These are phyloP conservation scores for Poa annua DNA, from an alignment of 176 grass and related monocot species.

Conservation along the genomic window DNA sequence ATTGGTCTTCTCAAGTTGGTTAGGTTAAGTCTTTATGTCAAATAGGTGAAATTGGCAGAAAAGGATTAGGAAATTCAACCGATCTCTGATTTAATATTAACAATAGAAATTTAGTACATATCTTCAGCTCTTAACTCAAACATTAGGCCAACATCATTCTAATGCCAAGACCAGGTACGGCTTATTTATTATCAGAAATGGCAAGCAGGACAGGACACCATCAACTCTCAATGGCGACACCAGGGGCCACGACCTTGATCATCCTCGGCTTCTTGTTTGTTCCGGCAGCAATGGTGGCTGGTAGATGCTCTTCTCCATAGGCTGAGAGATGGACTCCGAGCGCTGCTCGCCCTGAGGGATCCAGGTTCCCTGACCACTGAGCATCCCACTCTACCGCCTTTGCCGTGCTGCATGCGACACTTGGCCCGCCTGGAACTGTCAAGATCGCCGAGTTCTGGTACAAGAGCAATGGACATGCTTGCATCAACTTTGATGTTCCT, in stretches of 20 bases:
- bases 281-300: conserved; percentile 20
- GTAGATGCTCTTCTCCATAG: conserved; percentile 41
- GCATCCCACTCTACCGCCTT: conserved; percentile 65
- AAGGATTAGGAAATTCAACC: background rate
- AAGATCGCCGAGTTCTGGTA: conserved; percentile 63
- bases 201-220: conserved; percentile 12
- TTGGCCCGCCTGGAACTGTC: conserved; percentile 66
- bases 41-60: background rate
- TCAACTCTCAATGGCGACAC: conserved; percentile 47
- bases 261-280: conserved; percentile 46
- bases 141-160: background rate
- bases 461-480: conserved; percentile 24
- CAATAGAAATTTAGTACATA: background rate
- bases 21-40: background rate
- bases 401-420: conserved; percentile 80
- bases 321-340: conserved; percentile 65
- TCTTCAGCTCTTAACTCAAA: conserved; percentile 25
- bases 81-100: conserved; percentile 12
- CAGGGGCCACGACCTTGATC: conserved; percentile 22
- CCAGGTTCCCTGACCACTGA: conserved; percentile 23
- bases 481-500: background rate
- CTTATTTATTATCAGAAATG: conserved; percentile 35
- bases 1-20: conserved; percentile 7
- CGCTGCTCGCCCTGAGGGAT: conserved; percentile 51
- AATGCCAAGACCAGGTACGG: conserved; percentile 1